Evolutionary conservation across 305 asterid genomes (phyloP), one percentile per base, ranked within the genome.

Genomic region (Salvia sclarea): DNA sequence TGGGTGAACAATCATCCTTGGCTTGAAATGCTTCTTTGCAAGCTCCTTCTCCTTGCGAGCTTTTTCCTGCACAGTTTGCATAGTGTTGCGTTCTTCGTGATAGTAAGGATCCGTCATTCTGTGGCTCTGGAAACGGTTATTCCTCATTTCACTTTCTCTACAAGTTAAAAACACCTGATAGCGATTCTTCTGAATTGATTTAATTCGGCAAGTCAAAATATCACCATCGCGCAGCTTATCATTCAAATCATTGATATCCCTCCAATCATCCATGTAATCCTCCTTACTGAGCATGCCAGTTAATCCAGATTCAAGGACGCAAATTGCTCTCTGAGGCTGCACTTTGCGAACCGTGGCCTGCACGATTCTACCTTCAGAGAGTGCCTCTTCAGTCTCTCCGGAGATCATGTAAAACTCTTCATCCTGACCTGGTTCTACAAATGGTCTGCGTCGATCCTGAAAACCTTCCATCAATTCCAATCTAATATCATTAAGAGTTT

Each of bases 1-100:
- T 11, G 91, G 99, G 69, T 94, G 99, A 73, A 87, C 95, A 73
- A 94, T 91, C 99, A 91, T 87, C 80, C 97, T 91, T 13, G 96
- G 89, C 78, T 91, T 94, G 69, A 91, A 89, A 83, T 85, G 91
- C 80, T 89, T 94, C 91, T 84, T 94, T 9, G 91, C 88, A 11
- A 88, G 81, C 83, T 86, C 95, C 85, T 86, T 91, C 59, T 82
- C 95, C 75, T 86, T 91, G 41, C 87, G 97, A 79, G 84, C 81
- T 71, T 83, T 91, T 30, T 91, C 96, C 68, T 84, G 86, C 53
- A 84, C 83, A 18, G 71, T 69, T 64, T 79, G 85, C 63, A 83
- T 22, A 50, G 77, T 79, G 75, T 71, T 86, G 74, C 88, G 87
- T 10, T 84, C 95, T 75, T 94, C 99, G 55, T 79, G 91, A 83